Evolutionary conservation across 148 eudicot species (phyloP), one percentile per base, ranked within the genome.

Genomic region (Persicaria tinctoria): DNA sequence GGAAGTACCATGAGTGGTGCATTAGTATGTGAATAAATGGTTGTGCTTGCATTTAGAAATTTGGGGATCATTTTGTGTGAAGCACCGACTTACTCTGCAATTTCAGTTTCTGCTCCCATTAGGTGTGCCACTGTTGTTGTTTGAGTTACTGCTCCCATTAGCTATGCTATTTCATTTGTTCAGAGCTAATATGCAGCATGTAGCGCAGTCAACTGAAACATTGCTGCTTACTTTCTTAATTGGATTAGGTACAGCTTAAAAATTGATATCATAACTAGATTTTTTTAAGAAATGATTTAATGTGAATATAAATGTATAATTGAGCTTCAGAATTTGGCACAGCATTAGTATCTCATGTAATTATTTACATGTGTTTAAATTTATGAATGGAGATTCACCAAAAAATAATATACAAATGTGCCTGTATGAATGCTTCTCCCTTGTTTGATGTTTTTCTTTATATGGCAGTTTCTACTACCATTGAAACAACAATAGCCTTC

Each of bases 1-100:
- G 98, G 98, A 76, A 86, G 87, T 64, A 88, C 88, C 78, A 73
- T 94, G 71, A 94, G 97, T 89, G 97, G 91, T 76, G 87, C 98
- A 71, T 63, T 94, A 59, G 97, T 91, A 48, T 88, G 96, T 81
- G 86, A 86, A 9, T 80, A 23, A 23, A 23, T 94, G 79, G 84
- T 92, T 73, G 98, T 92, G 64, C 92, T 94, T 80, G 89, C 86
- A 4, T 89, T 91, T 5, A 94, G 98, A 84, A 94, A 94, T 84
- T 17, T 89, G 83, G 98, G 98, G 75, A 77, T 94, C 66, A 89
- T 94, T 78, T 89, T 96, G 77, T 78, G 84, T 55, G 87, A 94
- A 71, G 91, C 96, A 8, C 87, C 87, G 13, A 96, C 93, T 11
- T 94, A 91, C 76, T 81, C 91, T 0, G 77, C 85, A 46, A 97